phyloP scores from a whole-genome alignment of 352 stramenopile genomes.

The Stramenopiles sp. region DNA sequence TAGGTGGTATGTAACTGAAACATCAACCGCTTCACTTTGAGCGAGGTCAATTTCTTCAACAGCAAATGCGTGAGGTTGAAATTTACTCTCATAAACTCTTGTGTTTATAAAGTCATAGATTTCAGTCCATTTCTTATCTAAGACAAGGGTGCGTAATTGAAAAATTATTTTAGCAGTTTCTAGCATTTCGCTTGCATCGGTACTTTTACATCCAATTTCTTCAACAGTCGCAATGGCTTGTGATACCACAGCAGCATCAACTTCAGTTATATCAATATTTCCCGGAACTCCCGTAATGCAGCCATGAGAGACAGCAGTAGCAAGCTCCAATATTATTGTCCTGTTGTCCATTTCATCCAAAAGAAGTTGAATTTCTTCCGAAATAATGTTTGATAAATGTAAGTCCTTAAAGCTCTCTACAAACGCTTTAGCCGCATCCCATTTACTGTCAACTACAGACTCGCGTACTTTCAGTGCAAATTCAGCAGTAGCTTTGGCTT shows the following conservation, averaged over 20 bases:
- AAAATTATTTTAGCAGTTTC: not conserved
- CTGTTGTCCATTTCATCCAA: not conserved
- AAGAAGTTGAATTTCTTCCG: not conserved
- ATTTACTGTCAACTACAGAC: not conserved
- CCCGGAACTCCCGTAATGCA: not conserved
- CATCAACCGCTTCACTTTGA: not conserved
- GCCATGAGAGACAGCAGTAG: not conserved
- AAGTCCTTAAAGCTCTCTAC: not conserved
- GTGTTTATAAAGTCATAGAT: slow-evolving; percentile 1
- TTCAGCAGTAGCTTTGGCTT: not conserved
- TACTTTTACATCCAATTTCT: not conserved
- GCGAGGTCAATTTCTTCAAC: slow-evolving; percentile 5
- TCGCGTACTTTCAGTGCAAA: not conserved
- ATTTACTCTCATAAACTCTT: not conserved
- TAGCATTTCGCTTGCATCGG: not conserved
- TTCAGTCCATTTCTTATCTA: not conserved
- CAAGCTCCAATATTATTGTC: slow-evolving; percentile 1
- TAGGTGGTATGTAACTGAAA: not conserved
- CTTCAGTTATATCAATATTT: slow-evolving; percentile 1
- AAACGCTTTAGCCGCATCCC: not conserved
- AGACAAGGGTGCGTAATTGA: not conserved
- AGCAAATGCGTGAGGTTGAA: not conserved
- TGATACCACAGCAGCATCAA: not conserved
- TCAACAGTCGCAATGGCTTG: not conserved
- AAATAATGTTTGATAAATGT: slow-evolving; percentile 2